A percentile compares a stretch with the other conserved stretches of the same genome.
Evolutionary conservation across 768 basidiomycete species (phyloP).

Genomic region (Termitomyces sp.): DNA sequence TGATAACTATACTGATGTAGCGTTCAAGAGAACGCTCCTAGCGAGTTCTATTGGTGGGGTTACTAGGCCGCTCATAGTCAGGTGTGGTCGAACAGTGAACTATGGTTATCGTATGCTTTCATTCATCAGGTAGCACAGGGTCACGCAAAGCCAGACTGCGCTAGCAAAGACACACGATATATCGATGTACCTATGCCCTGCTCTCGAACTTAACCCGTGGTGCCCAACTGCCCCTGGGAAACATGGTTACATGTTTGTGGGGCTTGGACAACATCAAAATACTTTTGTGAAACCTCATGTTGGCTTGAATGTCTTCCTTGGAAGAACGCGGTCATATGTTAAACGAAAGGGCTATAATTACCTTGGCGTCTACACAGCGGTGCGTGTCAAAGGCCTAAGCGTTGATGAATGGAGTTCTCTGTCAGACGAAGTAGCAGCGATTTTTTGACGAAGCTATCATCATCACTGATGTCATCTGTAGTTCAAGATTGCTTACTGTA

Average conservation of each 20-base stretch:
- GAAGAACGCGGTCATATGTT: conserved; percentile 22
- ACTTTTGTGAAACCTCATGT: conserved; percentile 33
- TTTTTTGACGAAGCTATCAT: background rate
- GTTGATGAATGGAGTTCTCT: conserved; percentile 43
- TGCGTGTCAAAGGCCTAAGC: conserved; percentile 33
- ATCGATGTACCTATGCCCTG: conserved; percentile 41
- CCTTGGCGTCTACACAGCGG: conserved; percentile 39
- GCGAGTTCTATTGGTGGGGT: conserved; percentile 32
- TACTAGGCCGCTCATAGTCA: conserved; percentile 30
- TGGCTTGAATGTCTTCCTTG: conserved; percentile 40
- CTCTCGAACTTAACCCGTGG: conserved; percentile 49
- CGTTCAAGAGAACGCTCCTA: conserved; percentile 35
- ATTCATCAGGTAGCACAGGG: conserved; percentile 14
- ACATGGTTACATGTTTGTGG: conserved; percentile 54
- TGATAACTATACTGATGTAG: conserved; percentile 16
- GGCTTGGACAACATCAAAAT: conserved; percentile 38
- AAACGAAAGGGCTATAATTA: conserved; percentile 32
- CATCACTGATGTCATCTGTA: conserved; percentile 9
- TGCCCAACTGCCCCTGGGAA: conserved; percentile 40
- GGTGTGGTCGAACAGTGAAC: conserved; percentile 17
- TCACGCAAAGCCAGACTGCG: conserved; percentile 19
- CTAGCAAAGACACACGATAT: conserved; percentile 27
- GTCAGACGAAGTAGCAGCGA: conserved; percentile 27
- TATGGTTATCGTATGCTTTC: background rate
- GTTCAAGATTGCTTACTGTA: conserved; percentile 29